Base-by-base conservation (phyloP, 805 yeast species). In the Cyberlindnera japonica region DNA sequence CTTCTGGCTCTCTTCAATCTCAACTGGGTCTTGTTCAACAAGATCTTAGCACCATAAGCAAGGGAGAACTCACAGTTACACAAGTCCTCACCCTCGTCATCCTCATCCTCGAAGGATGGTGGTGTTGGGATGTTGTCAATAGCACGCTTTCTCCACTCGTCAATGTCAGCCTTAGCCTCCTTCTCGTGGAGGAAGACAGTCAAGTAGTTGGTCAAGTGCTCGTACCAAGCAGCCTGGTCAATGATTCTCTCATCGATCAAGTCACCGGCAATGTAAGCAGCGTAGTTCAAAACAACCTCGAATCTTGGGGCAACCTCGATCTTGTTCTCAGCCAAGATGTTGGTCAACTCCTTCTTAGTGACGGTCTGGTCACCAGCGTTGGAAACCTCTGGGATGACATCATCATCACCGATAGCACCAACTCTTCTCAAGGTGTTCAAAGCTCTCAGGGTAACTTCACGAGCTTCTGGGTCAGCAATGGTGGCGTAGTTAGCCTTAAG, bases 31-130 rank as follows among this genome's bases (percentile, higher is more conserved):
- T 93, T 91, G 91, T 93, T 93, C 74, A 93, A 88, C 77, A 93
- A 81, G 80, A 93, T 93, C 87, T 93, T 93, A 65, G 99, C 99
- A 91, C 99, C 99, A 74, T 93, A 93, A 71, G 99, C 99, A 65
- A 93, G 81, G 48, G 99, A 93, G 90, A 93, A 93, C 83, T 93
- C 99, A 85, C 98, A 91, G 95, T 93, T 93, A 83, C 99, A 93
- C 67, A 93, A 80, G 69, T 93, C 98, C 79, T 93, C 98, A 77
- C 98, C 99, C 68, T 93, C 98, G 67, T 89, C 97, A 67, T 83
- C 93, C 72, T 84, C 91, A 64, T 90, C 97, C 74, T 91, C 98
- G 72, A 89, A 89, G 64, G 81, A 72, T 65, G 96, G 95, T 63
- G 95, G 93, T 62, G 79, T 83, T 65, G 99, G 99, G 62, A 93